These are phyloP conservation scores for Pyrenophora seminiperda DNA, from an alignment of 2,329 filamentous ascomycete genomes.

Conservation along the genomic window DNA sequence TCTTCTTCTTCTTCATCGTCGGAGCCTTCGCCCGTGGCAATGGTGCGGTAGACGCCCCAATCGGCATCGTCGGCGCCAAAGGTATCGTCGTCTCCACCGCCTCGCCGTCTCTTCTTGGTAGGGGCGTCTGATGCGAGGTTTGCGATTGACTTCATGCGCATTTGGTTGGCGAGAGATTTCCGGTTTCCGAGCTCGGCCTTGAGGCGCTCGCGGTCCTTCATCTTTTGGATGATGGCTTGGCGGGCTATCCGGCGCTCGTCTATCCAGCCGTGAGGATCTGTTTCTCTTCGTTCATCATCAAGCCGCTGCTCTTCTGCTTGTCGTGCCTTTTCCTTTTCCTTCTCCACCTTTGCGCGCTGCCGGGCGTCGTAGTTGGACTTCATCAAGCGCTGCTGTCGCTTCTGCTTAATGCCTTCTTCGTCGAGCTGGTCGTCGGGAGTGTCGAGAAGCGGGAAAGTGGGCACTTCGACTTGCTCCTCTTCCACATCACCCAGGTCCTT, in stretches of 20 bases:
- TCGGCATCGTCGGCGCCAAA: constrained; percentile 98
- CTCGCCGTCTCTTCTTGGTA: constrained; percentile 78
- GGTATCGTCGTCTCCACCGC: constrained; percentile 89
- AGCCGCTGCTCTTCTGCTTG: constrained; percentile 80
- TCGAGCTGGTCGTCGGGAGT: constrained; percentile 90
- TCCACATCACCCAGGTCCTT: constrained; percentile 87
- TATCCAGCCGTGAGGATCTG: constrained; percentile 85
- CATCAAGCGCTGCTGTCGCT: constrained; percentile 87
- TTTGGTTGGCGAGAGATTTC: constrained; percentile 93
- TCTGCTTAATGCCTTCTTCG: constrained; percentile 87
- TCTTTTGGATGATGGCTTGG: constrained; percentile 72
- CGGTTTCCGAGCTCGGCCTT: constrained; percentile 95
- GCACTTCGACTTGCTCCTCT: constrained; percentile 76
- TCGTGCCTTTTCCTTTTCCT: constrained; percentile 87
- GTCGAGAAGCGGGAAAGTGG: constrained; percentile 86
- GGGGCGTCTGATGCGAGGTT: constrained; percentile 92
- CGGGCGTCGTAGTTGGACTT: constrained; percentile 95
- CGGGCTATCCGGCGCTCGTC: constrained; percentile 78
- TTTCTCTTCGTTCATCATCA: constrained; percentile 82
- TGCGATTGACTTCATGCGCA: constrained; percentile 97
- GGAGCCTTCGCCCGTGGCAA: constrained; percentile 78
- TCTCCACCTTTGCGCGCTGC: constrained; percentile 92
- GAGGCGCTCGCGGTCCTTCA: constrained; percentile 90
- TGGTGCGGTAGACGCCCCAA: constrained; percentile 95
- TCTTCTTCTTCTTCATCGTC: constrained; percentile 95